Evolutionary conservation across 306 rosid species (phyloP), one percentile per base, ranked within the genome.

Genomic region (Betula pendula): DNA sequence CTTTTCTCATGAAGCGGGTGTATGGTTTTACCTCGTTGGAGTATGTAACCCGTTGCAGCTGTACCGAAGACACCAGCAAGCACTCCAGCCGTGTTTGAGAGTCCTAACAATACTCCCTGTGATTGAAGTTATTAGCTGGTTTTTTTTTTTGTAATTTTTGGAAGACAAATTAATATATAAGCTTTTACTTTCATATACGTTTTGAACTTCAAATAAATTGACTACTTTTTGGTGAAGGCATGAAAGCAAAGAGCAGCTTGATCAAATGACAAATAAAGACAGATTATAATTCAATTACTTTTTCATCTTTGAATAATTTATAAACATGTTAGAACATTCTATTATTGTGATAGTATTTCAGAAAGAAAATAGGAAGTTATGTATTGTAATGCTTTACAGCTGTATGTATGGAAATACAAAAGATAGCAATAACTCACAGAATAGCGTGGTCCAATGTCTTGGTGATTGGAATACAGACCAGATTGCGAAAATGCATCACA

Each of bases 41-140:
- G 97, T 82, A 94, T 92, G 89, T 86, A 90, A 50, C 97, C 97
- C 0, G 98, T 94, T 72, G 97, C 98, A 63, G 94, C 97, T n/a
- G 97, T 91, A 72, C 97, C 98, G 29, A 94, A 90, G 77, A 90
- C 94, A 78, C 98, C 98, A 2, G 98, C 98, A 48, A 94, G 93
- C 74, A 94, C 98, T 75, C 98, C 98, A 25, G 97, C 98, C 0
- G 98, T 90, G 84, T 94, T 94, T 45, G 98, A 94, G 25, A 94
- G 82, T 74, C 98, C 98, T 72, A 94, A 77, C 81, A 94, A 63
- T 27, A 94, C 97, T 78, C 98, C 98, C 98, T 94, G 87, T 53
- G 70, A 75, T 90, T 70, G 63, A 63, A 47, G 70, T 63, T 56
- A 44, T 52, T 53, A 80, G 58, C 51, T 3, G 7, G 0, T 5